Evolutionary conservation across 176 grass and related monocot genomes (phyloP).

Genomic region (Puccinellia tenuiflora): DNA sequence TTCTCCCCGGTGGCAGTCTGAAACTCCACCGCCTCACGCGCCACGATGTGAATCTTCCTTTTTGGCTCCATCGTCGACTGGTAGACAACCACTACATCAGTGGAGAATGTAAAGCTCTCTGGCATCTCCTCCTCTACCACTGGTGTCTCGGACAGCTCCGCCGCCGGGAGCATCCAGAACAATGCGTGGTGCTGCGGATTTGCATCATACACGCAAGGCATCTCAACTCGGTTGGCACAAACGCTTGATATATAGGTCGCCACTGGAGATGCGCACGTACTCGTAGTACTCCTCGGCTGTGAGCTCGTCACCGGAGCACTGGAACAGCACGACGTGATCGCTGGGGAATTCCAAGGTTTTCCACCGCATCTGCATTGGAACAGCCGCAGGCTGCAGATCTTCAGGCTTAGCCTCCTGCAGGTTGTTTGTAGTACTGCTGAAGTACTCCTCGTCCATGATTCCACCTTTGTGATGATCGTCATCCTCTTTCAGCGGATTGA

Average conservation of each 20-base stretch:
- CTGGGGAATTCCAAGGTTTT: too few species aligned
- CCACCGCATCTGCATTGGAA: too few species aligned
- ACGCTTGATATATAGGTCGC: background rate
- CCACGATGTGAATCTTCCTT: too few species aligned
- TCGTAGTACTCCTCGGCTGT: background rate
- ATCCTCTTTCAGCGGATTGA: background rate
- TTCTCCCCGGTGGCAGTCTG: too few species aligned
- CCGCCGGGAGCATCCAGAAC: background rate
- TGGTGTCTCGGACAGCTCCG: background rate
- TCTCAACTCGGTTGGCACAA: background rate
- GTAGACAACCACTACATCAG: too few species aligned
- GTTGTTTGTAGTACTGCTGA: background rate
- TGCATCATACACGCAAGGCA: background rate
- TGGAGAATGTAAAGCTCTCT: too few species aligned
- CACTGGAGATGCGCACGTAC: background rate
- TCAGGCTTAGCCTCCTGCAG: background rate
- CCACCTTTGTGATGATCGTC: background rate
- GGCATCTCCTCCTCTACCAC: background rate
- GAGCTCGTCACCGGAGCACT: too few species aligned
- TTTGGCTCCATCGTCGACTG: too few species aligned
- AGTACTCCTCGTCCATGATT: background rate
- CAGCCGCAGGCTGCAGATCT: background rate
- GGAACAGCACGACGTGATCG: too few species aligned
- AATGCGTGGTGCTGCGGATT: background rate
- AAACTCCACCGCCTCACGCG: too few species aligned